A percentile compares a stretch with the other conserved stretches of the same genome.
phyloP scores from a whole-genome alignment of 768 basidiomycete species.

The Russula earlei region DNA sequence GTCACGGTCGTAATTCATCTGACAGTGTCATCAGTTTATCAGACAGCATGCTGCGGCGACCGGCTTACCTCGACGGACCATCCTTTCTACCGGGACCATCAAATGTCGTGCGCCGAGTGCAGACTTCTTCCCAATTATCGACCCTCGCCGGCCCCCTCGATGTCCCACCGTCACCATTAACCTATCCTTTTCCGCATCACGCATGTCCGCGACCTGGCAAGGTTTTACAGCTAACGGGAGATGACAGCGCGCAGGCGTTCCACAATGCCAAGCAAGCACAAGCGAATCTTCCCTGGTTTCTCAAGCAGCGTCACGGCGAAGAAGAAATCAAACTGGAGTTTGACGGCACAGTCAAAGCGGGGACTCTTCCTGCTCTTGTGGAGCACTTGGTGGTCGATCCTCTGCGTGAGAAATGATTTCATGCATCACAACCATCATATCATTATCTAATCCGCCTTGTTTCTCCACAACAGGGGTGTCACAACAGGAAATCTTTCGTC shows the following conservation, averaged over 20 bases:
- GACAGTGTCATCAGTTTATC: slow-evolving; percentile 1
- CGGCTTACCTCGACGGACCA: slow-evolving; percentile 7
- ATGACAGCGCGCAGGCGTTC: slow-evolving; percentile 35
- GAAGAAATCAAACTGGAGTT: slow-evolving; percentile 56
- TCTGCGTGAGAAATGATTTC: slow-evolving; percentile 39
- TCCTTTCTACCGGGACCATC: slow-evolving; percentile 11
- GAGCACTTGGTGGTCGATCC: slow-evolving; percentile 58
- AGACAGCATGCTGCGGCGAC: slow-evolving; percentile 7
- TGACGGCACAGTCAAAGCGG: slow-evolving; percentile 59
- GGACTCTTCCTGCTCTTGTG: slow-evolving; percentile 62
- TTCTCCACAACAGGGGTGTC: slow-evolving; percentile 15
- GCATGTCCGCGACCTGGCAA: slow-evolving; percentile 27
- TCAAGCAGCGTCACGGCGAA: slow-evolving; percentile 43
- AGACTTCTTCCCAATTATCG: slow-evolving; percentile 1
- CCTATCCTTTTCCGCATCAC: neutral
- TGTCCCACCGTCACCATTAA: neutral
- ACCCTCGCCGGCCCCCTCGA: neutral
- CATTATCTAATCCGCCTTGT: neutral
- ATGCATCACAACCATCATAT: neutral
- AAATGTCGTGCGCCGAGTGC: slow-evolving; percentile 3
- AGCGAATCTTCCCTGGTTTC: slow-evolving; percentile 44
- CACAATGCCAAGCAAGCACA: slow-evolving; percentile 31
- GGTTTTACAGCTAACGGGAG: slow-evolving; percentile 32
- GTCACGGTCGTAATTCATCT: slow-evolving; percentile 5
- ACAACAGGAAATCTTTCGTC: slow-evolving; percentile 33